Evolutionary conservation across 768 basidiomycete genomes (phyloP), one percentile per base, ranked within the genome.

Genomic region (Melanogaster broomeanus): DNA sequence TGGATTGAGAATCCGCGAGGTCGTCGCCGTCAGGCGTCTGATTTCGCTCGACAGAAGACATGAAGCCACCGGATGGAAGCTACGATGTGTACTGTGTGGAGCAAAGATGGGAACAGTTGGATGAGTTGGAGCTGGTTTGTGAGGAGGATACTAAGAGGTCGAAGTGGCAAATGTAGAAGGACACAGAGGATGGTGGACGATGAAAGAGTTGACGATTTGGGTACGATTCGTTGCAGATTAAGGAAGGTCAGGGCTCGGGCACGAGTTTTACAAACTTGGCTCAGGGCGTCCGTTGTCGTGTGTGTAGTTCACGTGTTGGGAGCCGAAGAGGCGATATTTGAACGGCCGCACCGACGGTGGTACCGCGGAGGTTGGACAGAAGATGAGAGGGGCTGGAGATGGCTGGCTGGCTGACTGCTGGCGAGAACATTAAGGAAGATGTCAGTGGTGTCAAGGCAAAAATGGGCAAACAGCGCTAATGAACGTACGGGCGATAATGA

Each of bases 11-110:
- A 56, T 70, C 68, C 48, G 67, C 42, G 52, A 69, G 59, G 61
- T 74, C 71, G 49, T 77, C 73, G 68, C 61, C 66, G 61, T 75
- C 74, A 56, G 71, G 70, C 57, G 64, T 69, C 56, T 66, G 64
- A 66, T 74, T 71, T 51, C 69, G 66, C 65, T 74, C 75, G 58
- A 62, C 64, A 53, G 72, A 64, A 62, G 71, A 69, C 66, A 70
- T 70, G 58, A 51, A 59, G 40, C 42, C 2, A 49, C 8, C 66
- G 61, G 63, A 74, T 69, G 48, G 53, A 27, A 0, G 28, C 16
- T 6, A 37, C 42, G 48, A 57, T 62, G 2, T 45, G 52, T 22
- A 42, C 43, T 69, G 73, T 38, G 65, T 61, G 61, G 63, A 65
- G 60, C 66, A 66, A 55, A 62, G 65, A 55, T 67, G 61, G 62